A percentile compares a stretch with the other conserved stretches of the same genome.
Evolutionary conservation across 2,329 filamentous ascomycete species (phyloP).

Genomic region (Xylogone sp.): DNA sequence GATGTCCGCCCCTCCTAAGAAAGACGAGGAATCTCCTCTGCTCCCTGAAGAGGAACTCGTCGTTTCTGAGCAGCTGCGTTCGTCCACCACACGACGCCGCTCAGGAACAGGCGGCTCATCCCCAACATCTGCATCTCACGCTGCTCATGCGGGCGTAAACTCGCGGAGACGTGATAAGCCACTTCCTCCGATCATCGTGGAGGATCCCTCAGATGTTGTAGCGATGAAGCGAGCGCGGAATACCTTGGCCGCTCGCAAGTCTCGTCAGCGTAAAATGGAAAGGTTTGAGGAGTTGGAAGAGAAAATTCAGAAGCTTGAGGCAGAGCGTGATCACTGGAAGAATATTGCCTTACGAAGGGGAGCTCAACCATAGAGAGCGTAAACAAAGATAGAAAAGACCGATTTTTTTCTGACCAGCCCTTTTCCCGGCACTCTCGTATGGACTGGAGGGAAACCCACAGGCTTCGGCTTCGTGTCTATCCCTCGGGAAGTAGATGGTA

Average conservation of each 20-base stretch:
- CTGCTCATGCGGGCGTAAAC: constrained; percentile 65
- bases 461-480: constrained; percentile 14
- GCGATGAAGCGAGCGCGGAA: constrained; percentile 93
- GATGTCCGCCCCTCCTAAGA: constrained; percentile 23
- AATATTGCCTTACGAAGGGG: constrained; percentile 21
- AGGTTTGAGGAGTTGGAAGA: constrained; percentile 72
- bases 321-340: constrained; percentile 65
- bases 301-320: constrained; percentile 65
- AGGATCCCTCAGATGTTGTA: constrained; percentile 69
- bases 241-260: constrained; percentile 90
- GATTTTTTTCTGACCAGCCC: constrained; percentile 11
- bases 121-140: constrained; percentile 51
- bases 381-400: constrained; percentile 5
- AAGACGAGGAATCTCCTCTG: constrained; percentile 20
- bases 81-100: constrained; percentile 35
- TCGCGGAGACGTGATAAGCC: constrained; percentile 77
- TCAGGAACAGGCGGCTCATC: constrained; percentile 34
- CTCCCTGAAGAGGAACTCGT: constrained; percentile 45
- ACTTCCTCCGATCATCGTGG: constrained; percentile 71
- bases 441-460: constrained; percentile 25
- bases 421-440: constrained; percentile 24
- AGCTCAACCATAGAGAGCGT: constrained; percentile 12
- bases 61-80: constrained; percentile 36
- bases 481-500: constrained; percentile 23
- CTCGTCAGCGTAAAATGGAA: constrained; percentile 79